A percentile compares a stretch with the other conserved stretches of the same genome.
Conservation (phyloP, 768 basidiomycete genomes). For the Xerocomellus intermedius region DNA sequence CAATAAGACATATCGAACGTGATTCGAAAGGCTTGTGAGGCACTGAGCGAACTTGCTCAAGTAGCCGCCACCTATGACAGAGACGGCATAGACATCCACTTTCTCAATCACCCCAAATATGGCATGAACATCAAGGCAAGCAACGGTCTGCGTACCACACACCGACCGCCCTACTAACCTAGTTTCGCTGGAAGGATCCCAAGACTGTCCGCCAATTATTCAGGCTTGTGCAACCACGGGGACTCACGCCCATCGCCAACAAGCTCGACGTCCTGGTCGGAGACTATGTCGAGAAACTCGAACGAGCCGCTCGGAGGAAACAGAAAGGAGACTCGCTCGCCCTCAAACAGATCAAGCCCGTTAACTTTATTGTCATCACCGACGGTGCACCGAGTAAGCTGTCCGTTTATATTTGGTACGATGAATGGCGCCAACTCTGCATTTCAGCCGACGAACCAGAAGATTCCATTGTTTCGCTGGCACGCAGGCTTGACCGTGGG, state of each 20-base stretch:
- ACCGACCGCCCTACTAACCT: not conserved
- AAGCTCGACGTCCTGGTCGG: conserved; percentile 40
- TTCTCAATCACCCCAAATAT: conserved; percentile 45
- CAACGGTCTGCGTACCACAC: not conserved
- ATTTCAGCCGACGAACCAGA: conserved; percentile 50
- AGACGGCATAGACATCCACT: conserved; percentile 63
- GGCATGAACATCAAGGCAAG: conserved; percentile 41
- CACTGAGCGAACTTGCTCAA: conserved; percentile 45
- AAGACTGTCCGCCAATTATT: conserved; percentile 43
- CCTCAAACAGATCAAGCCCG: conserved; percentile 44
- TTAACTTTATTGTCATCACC: conserved; percentile 61
- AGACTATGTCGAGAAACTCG: conserved; percentile 37
- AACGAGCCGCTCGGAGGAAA: conserved; percentile 29
- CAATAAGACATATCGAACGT: not conserved
- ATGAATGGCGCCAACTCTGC: not conserved
- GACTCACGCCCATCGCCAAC: conserved; percentile 46
- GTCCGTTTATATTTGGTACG: not conserved
- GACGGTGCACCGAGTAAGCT: conserved; percentile 60
- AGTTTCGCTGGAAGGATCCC: conserved; percentile 32
- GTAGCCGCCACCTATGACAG: conserved; percentile 49
- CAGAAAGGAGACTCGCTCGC: conserved; percentile 21
- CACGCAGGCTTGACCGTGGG: conserved; percentile 49
- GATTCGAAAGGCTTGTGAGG: conserved; percentile 8
- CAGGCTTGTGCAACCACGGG: conserved; percentile 40
- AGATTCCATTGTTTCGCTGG: conserved; percentile 45